Base-by-base conservation (phyloP, 2,329 filamentous ascomycete genomes). In the Neocucurbitaria cava region DNA sequence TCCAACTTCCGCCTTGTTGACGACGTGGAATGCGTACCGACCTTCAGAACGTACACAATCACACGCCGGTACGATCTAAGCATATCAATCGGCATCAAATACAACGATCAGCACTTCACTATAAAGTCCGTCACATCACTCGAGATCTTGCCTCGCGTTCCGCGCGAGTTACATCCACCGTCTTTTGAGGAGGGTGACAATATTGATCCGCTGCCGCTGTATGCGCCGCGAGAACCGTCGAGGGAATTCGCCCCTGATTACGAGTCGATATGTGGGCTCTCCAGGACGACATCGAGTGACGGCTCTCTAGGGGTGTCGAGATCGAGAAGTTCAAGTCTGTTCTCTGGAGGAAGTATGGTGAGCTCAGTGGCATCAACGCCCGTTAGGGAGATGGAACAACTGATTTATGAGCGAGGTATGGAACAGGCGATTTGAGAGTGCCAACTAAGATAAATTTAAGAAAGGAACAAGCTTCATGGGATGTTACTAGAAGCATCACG, bases 11-110 rank as follows among this genome's bases (percentile, higher is more conserved):
- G 71, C 38, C 58, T 74, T 9, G 57, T 74, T 15, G 69, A 75
- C 33, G 66, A 74, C 38, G 54, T 51, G 7, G 70, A 75, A 49
- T 73, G 71, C 44, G 63, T 74, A 1, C 73, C 73, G 0, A 69
- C 67, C 0, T 74, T 75, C 60, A 73, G 66, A 30, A 73, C 73
- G 1, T 75, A 73, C 49, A 70, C 65, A 3, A 63, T 75, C 21
- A 72, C 65, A 1, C 64, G 71, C 2, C 60, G 65, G 1, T 75
- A 76, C 49, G 58, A 54, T 6, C 59, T 76, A 20, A 58, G 47
- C 9, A 52, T 74, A 3, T 52, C 58, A 3, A 57, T 75, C 4
- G 69, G 67, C 30, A 58, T 75, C 39, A 68, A 62, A 36, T 72
- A 59, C 44, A 52, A 61, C 13, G 57, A 55, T n/a, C 64, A 73